Conservation (phyloP, 2,329 filamentous ascomycete genomes). For the Graphilbum sp. region DNA sequence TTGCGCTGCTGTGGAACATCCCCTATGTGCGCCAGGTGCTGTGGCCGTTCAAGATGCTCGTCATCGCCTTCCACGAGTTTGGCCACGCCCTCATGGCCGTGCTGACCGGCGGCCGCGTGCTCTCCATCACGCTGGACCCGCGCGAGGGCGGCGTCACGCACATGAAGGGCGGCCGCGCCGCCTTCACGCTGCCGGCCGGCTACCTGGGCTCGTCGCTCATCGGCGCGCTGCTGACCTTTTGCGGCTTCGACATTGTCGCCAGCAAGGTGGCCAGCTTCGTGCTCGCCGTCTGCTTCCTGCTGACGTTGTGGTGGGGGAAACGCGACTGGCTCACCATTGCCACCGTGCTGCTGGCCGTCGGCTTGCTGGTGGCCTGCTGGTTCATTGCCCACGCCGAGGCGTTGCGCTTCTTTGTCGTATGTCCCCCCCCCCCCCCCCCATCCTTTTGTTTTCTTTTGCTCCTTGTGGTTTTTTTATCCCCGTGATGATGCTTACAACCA, state of each 20-base stretch:
- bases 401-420: constrained; percentile 42
- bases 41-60: constrained; percentile 80
- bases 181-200: constrained; percentile 59
- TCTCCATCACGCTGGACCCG: constrained; percentile 46
- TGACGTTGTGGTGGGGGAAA: constrained; percentile 72
- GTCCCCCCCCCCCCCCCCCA: not conserved
- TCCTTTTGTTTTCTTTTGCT: no score
- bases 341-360: constrained; percentile 54
- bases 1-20: constrained; percentile 64
- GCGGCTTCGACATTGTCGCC: constrained; percentile 67
- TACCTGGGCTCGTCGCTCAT: constrained; percentile 66
- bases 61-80: constrained; percentile 71
- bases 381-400: constrained; percentile 64
- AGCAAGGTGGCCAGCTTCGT: constrained; percentile 64
- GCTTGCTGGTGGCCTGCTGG: constrained; percentile 57
- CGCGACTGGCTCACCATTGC: constrained; percentile 62
- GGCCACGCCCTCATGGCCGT: constrained; percentile 58
- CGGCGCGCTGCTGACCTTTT: constrained; percentile 61
- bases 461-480: not conserved
- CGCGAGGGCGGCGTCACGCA: constrained; percentile 65
- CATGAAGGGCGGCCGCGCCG: constrained; percentile 55
- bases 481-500: not conserved
- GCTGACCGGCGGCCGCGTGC: constrained; percentile 54
- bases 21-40: constrained; percentile 59
- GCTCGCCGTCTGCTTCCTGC: constrained; percentile 55